These are phyloP conservation scores for Davidsoniella virescens DNA, from an alignment of 2,329 filamentous ascomycete species.

Conservation along the genomic window DNA sequence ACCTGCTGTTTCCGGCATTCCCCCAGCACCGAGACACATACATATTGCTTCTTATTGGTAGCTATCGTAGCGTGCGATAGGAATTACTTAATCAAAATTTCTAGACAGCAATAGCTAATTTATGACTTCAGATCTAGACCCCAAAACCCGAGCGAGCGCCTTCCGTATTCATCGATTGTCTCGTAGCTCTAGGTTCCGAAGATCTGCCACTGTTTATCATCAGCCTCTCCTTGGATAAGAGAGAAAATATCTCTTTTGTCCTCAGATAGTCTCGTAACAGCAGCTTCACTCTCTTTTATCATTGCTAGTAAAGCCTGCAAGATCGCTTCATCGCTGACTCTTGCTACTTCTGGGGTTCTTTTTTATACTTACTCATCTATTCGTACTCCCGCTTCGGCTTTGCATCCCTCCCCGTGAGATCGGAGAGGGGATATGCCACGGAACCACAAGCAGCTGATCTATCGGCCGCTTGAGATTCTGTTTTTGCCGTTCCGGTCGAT, in stretches of 20 bases:
- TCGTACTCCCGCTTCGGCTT: neutral
- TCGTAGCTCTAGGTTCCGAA: neutral
- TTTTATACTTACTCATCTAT: neutral
- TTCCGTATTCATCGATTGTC: neutral
- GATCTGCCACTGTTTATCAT: neutral
- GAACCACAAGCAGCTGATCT: conserved; percentile 15
- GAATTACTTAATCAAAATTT: too few species aligned
- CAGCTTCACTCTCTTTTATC: neutral
- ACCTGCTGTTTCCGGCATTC: neutral
- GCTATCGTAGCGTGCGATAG: too few species aligned
- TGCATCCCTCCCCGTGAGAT: conserved; percentile 2
- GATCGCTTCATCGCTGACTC: neutral
- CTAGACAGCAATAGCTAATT: too few species aligned
- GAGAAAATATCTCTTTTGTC: neutral
- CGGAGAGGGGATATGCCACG: conserved; percentile 11
- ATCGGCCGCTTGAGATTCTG: conserved; percentile 19
- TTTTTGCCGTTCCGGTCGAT: conserved; percentile 18
- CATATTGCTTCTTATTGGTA: too few species aligned
- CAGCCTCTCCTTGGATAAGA: too few species aligned
- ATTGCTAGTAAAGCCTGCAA: neutral
- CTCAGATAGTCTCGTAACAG: too few species aligned
- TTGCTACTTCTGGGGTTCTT: neutral
- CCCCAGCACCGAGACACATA: too few species aligned
- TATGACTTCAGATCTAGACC: neutral
- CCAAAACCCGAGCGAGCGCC: neutral